Base-by-base conservation (phyloP, 441 rosid species). In the Adansonia madagascariensis region DNA sequence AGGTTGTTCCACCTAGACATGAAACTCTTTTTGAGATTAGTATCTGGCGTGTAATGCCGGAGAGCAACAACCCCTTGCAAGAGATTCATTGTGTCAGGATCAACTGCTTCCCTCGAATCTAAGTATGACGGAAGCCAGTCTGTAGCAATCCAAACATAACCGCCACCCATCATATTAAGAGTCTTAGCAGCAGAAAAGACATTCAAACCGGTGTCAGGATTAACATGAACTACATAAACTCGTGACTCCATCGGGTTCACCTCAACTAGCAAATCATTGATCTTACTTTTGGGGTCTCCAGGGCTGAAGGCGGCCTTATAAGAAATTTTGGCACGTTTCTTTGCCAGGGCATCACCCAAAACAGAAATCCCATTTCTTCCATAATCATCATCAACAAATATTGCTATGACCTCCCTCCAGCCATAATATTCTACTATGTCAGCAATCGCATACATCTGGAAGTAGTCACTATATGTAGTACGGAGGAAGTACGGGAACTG, bases 61-160 rank as follows among this genome's bases (percentile, higher is more conserved):
- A 95, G 83, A 72, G 96, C 89, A 73, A 95, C 86, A 70, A 95
- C 98, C 64, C 98, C 99, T 84, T 91, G 98, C 79, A 95, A 87
- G 80, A 90, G 87, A 77, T 87, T 89, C 91, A 88, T 83, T 22
- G 76, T 83, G 56, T 86, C 82, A 20, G 82, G 6, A 55, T 82
- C 88, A 31, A 74, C 74, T 8, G 89, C 84, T 35, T 83, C 88
- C 68, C 62, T 73, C 14, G 95, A 86, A 86, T 93, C 98, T 63
- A 95, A 80, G 79, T 85, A 72, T 11, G 98, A 87, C 76, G 91
- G 87, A 82, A 95, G 98, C 97, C 99, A 95, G 87, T 93, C 98
- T 44, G 97, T 92, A 24, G 98, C 87, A 61, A 95, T 93, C 99
- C 99, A 95, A 61, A 95, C 99, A 83, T 93, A 93, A 55, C 95